Base-by-base conservation (phyloP, 2,329 filamentous ascomycete genomes). In the Fusarium napiforme region DNA sequence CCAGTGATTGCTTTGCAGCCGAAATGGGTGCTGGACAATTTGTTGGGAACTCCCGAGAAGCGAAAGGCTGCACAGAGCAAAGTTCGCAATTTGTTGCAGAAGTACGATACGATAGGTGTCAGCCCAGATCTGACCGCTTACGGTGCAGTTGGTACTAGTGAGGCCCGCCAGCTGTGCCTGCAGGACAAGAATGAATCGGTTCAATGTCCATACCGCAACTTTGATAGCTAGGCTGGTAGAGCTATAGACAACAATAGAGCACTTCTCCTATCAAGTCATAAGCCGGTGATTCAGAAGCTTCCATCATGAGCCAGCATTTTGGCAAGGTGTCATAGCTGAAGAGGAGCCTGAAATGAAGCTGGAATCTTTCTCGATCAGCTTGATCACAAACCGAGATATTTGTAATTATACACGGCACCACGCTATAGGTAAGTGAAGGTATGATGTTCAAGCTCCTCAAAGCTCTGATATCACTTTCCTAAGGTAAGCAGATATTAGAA, bases 1-100 rank as follows among this genome's bases (percentile, higher is more conserved):
- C 47, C 47, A 0, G 30, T 50, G 0, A 34, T 50, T 0, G 47
- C 47, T 0, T 0, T 50, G 2, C 47, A 50, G 2, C 47, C 47
- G 8, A 50, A 50, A 0, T 50, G 47, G 47, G 47, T 50, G 0
- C 1, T 50, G 30, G 47, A 50, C 2, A 23, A 50, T 10, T 0
- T 50, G 11, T 16, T 50, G 0, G 47, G 21, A 50, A 50, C 47
- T 23, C 47, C 47, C 0, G 21, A 50, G 30, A 34, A 50, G 1
- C 30, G 30, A 7, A 50, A 50, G 1, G 4, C 5, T 19, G 47
- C 47, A 1, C 30, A 50, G 4, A 23, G 15, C 0, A 50, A 34
- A 10, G 47, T 50, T 34, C 10, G 47, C 0, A 23, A 14, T 0
- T 0, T 50, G 30, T 14, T 50, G 6, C 47, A 50, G 30, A 50